Percentiles rank a stretch among this genome's conserved stretches.
These are phyloP conservation scores for Luffa acutangula DNA, from an alignment of 306 rosid genomes.

Conservation along the genomic window DNA sequence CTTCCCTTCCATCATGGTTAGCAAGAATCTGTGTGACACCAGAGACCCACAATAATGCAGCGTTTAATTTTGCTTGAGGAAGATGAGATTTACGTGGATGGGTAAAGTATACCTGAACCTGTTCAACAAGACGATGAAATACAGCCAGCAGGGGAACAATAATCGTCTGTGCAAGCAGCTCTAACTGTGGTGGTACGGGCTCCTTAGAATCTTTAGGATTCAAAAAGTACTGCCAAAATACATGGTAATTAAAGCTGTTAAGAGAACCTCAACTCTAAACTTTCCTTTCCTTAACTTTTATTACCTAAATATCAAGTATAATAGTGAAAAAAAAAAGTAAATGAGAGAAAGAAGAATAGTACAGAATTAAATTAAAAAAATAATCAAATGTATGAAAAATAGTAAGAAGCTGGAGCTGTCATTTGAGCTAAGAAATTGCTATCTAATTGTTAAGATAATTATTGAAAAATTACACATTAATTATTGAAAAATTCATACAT, in stretches of 20 bases:
- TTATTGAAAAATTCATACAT: neutral
- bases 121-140: constrained; percentile 55
- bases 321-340: neutral
- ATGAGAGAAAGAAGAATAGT: neutral
- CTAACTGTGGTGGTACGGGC: constrained; percentile 72
- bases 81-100: neutral
- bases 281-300: neutral
- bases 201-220: constrained; percentile 73
- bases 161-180: constrained; percentile 50
- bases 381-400: neutral
- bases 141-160: constrained; percentile 57
- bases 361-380: neutral
- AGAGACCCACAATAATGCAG: constrained; percentile 17
- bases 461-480: neutral
- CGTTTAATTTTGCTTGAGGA: neutral
- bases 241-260: neutral
- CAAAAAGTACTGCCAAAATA: constrained; percentile 57
- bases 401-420: neutral
- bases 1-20: constrained; percentile 18
- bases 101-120: constrained; percentile 23
- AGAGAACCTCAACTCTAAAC: neutral
- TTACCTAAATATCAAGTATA: neutral
- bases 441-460: neutral
- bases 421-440: neutral
- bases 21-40: constrained; percentile 43